These are phyloP conservation scores for Antrodiella citrinella DNA, from an alignment of 768 basidiomycete species.

Conservation along the genomic window DNA sequence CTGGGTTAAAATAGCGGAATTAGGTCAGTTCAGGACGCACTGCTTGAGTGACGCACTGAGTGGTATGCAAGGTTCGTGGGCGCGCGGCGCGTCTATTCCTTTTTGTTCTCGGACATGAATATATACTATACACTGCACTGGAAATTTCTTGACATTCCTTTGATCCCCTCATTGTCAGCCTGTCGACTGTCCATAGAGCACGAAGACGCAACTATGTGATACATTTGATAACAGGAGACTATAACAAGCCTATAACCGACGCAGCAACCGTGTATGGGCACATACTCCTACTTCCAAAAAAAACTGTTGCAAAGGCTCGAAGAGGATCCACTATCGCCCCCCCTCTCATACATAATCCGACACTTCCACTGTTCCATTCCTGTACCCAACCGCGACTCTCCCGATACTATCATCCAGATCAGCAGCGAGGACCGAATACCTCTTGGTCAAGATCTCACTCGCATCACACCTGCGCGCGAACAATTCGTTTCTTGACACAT, in stretches of 20 bases:
- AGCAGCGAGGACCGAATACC: slow-evolving; percentile 21
- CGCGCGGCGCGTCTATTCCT: too few relatives aligned
- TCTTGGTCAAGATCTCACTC: slow-evolving; percentile 23
- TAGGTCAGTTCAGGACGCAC: too few relatives aligned
- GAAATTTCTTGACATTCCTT: too few relatives aligned
- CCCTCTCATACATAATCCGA: neutral
- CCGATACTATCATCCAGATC: slow-evolving; percentile 28
- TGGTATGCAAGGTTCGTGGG: too few relatives aligned
- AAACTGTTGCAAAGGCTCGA: neutral
- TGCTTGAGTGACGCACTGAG: too few relatives aligned
- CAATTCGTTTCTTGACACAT: slow-evolving; percentile 19
- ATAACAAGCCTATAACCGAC: neutral
- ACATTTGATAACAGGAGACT: neutral
- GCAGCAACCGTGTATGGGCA: neutral
- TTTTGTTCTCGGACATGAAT: too few relatives aligned
- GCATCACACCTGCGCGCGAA: slow-evolving; percentile 24
- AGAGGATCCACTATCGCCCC: neutral
- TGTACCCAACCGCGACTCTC: slow-evolving; percentile 23
- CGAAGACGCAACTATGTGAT: neutral
- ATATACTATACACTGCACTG: too few relatives aligned
- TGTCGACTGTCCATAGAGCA: too few relatives aligned
- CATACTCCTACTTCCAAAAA: neutral
- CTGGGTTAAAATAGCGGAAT: too few relatives aligned
- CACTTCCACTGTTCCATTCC: neutral
- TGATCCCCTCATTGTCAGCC: too few relatives aligned